Percentiles rank a stretch among this genome's conserved stretches.
These are phyloP conservation scores for Podaxis rugospora DNA, from an alignment of 768 basidiomycete genomes.

Conservation along the genomic window DNA sequence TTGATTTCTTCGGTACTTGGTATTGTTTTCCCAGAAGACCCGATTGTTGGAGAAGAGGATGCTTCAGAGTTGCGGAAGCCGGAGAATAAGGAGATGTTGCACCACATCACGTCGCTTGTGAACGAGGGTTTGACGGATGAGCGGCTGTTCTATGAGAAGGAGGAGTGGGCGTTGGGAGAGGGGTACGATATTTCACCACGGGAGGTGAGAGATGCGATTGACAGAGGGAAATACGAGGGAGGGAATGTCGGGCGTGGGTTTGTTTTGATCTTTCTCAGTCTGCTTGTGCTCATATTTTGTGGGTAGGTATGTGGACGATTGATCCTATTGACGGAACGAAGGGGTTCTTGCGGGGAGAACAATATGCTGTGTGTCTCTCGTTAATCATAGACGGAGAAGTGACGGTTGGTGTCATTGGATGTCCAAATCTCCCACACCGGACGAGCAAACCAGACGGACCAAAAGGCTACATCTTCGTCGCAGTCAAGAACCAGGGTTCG, in stretches of 20 bases:
- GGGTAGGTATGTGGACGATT: conserved; percentile 77
- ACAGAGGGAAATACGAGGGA: conserved; percentile 73
- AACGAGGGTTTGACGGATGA: conserved; percentile 68
- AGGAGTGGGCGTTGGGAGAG: conserved; percentile 71
- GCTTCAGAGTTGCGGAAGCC: conserved; percentile 68
- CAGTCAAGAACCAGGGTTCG: conserved; percentile 83
- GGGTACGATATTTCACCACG: conserved; percentile 44
- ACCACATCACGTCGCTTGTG: conserved; percentile 76
- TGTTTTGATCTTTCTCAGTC: conserved; percentile 1
- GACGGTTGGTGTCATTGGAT: conserved; percentile 83
- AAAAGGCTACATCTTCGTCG: conserved; percentile 81
- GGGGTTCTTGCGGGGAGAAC: conserved; percentile 88
- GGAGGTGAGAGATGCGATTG: conserved; percentile 81
- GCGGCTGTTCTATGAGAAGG: conserved; percentile 51
- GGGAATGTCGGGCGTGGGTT: conserved; percentile 69
- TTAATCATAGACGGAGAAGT: conserved; percentile 76
- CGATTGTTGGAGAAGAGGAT: conserved; percentile 95
- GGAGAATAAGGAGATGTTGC: conserved; percentile 38
- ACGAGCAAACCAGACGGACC: conserved; percentile 46
- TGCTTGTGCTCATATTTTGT: conserved; percentile 3
- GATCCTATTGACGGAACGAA: conserved; percentile 94
- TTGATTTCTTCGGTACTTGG: conserved; percentile 80
- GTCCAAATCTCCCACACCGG: conserved; percentile 81
- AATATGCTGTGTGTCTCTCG: conserved; percentile 90
- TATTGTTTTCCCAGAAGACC: conserved; percentile 76